phyloP scores from a whole-genome alignment of 306 rosid genomes.

The Citrullus colocynthis region DNA sequence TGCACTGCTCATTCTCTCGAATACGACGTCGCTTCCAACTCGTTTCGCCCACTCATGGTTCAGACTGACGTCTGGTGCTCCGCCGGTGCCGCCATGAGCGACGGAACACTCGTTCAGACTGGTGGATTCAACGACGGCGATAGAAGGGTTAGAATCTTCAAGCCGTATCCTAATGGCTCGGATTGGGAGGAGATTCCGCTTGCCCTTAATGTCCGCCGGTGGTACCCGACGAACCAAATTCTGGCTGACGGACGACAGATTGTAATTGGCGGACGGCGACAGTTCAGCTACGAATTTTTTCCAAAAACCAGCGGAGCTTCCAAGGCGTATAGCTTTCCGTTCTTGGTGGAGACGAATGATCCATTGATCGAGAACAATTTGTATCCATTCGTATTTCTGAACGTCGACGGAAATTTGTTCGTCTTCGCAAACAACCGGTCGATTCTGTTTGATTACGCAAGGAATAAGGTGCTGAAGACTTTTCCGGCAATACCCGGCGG shows the following conservation, averaged over 20 bases:
- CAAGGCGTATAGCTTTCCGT: constrained; percentile 13
- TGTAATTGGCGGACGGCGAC: constrained; percentile 41
- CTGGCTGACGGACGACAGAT: constrained; percentile 53
- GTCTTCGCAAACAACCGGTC: constrained; percentile 50
- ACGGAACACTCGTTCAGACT: constrained; percentile 51
- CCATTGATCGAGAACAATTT: constrained; percentile 32
- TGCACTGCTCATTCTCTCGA: constrained; percentile 75
- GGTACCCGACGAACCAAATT: constrained; percentile 52
- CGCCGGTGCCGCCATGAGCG: constrained; percentile 29
- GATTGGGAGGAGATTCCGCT: constrained; percentile 26
- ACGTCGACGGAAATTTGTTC: constrained; percentile 50
- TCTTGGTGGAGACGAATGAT: constrained; percentile 35
- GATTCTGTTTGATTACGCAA: constrained; percentile 30
- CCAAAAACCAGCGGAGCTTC: constrained; percentile 14
- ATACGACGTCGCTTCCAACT: constrained; percentile 44
- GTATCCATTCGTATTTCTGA: constrained; percentile 54
- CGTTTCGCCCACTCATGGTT: constrained; percentile 39
- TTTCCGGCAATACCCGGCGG: constrained; percentile 54
- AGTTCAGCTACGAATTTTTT: constrained; percentile 44
- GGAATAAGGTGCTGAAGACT: constrained; percentile 21
- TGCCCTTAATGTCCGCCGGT: constrained; percentile 14
- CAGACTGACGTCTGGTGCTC: constrained; percentile 79
- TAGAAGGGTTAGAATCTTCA: constrained; percentile 14
- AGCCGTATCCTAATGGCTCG: constrained; percentile 26
- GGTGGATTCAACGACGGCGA: constrained; percentile 58